Conservation (phyloP, 2,329 filamentous ascomycete species). For the Colletotrichum gigasporum region DNA sequence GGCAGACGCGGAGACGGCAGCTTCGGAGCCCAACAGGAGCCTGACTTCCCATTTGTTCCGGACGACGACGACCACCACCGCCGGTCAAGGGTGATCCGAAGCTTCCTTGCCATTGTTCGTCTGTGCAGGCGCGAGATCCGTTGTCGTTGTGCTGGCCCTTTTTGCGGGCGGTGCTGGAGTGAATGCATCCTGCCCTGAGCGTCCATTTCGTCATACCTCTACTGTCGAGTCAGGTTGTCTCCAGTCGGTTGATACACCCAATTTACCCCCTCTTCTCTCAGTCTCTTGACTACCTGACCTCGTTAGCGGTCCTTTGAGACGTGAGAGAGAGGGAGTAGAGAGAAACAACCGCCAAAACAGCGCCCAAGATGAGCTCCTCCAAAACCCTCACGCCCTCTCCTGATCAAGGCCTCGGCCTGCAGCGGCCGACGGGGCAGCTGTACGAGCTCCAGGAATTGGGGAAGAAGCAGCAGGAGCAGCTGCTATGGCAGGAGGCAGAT, state of each 20-base stretch:
- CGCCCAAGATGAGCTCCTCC: slow-evolving; percentile 5
- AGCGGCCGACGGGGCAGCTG: slow-evolving; percentile 16
- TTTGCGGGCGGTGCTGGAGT: background rate
- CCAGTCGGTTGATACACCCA: slow-evolving; percentile 18
- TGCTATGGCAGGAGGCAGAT: background rate
- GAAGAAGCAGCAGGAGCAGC: slow-evolving; percentile 6
- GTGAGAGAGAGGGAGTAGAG: background rate
- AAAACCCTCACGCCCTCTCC: slow-evolving; percentile 12
- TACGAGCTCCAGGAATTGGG: slow-evolving; percentile 19
- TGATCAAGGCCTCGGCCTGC: slow-evolving; percentile 2
- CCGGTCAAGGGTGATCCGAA: background rate
- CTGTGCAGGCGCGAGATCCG: background rate
- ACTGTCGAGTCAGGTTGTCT: slow-evolving; percentile 15
- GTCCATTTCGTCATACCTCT: slow-evolving; percentile 19
- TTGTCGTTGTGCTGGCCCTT: no score
- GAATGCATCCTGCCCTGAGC: slow-evolving; percentile 21
- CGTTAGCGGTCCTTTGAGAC: background rate
- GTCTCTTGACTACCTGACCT: background rate
- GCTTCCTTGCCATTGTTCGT: background rate
- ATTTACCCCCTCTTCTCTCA: background rate
- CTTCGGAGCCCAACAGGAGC: background rate
- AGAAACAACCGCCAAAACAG: no score
- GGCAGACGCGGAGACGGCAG: background rate
- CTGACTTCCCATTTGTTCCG: background rate
- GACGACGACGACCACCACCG: background rate